Evolutionary conservation across 75 land plant species (phyloP).

Genomic region (Pinus tabuliformis): DNA sequence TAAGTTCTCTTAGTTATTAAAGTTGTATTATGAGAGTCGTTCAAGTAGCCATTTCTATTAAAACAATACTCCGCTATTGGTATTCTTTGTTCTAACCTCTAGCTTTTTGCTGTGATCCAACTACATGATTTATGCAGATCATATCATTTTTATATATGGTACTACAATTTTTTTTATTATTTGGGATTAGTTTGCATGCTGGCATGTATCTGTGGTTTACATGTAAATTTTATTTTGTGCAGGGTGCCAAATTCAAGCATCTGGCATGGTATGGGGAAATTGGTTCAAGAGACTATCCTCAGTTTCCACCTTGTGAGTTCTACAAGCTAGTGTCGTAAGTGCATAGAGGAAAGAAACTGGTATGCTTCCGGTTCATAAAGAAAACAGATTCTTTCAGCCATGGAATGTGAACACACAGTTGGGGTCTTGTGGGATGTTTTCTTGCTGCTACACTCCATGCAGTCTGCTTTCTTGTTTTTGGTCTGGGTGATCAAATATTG

Average conservation of each 20-base stretch:
- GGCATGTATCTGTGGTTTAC: background rate
- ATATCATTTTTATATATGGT: background rate
- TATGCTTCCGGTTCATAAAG: slow-evolving; percentile 9
- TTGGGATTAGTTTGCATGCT: background rate
- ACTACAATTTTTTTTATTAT: background rate
- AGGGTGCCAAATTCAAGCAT: slow-evolving; percentile 9
- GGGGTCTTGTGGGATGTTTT: background rate
- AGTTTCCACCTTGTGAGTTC: slow-evolving; percentile 8
- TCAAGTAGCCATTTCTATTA: no score
- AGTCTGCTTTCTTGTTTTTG: slow-evolving; percentile 10
- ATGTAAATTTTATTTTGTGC: background rate
- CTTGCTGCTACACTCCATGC: slow-evolving; percentile 1
- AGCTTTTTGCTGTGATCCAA: no score
- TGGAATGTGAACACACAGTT: slow-evolving; percentile 1
- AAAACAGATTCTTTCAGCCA: background rate
- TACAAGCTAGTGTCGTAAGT: slow-evolving; percentile 4
- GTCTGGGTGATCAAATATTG: background rate
- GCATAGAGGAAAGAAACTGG: slow-evolving; percentile 4
- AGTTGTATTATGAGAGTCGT: no score
- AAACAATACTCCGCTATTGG: no score
- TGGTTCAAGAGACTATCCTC: slow-evolving; percentile 1
- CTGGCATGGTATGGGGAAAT: slow-evolving; percentile 4
- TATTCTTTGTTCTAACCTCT: no score
- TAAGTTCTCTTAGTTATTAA: no score
- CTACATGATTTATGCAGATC: no score